Percentiles rank a stretch among this genome's conserved stretches.
These are phyloP conservation scores for Rutstroemia sp. DNA, from an alignment of 2,329 filamentous ascomycete genomes.

Conservation along the genomic window DNA sequence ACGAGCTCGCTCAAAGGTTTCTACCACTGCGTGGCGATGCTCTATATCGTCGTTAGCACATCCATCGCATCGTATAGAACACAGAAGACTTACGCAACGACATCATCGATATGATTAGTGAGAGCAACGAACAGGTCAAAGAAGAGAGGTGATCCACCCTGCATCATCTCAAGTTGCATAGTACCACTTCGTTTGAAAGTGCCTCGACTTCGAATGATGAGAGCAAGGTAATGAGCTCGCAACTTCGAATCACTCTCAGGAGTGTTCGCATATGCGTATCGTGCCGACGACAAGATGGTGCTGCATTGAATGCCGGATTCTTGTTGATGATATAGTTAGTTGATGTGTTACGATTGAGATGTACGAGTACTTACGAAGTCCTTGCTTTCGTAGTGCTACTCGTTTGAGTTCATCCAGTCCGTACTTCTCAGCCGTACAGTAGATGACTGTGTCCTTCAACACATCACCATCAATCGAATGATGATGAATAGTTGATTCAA, in stretches of 20 bases:
- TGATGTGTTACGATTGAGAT: conserved; percentile 43
- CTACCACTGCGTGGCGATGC: conserved; percentile 27
- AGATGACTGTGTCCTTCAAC: conserved; percentile 83
- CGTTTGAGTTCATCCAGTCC: conserved; percentile 78
- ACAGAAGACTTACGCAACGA: conserved; percentile 43
- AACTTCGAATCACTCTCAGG: conserved; percentile 87
- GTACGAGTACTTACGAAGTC: conserved; percentile 55
- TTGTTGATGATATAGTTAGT: conserved; percentile 36
- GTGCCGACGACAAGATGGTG: conserved; percentile 79
- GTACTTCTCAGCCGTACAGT: conserved; percentile 82
- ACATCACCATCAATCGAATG: conserved; percentile 58
- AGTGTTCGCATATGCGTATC: conserved; percentile 83
- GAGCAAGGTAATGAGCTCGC: conserved; percentile 81
- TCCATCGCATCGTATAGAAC: not conserved
- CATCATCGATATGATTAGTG: conserved; percentile 79
- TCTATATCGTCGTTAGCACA: conserved; percentile 12
- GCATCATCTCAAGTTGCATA: conserved; percentile 93
- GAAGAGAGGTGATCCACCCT: conserved; percentile 74
- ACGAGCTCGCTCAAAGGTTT: not conserved
- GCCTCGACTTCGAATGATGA: conserved; percentile 80
- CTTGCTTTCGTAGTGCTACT: conserved; percentile 80
- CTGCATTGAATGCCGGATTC: conserved; percentile 83
- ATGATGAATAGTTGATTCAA: conserved; percentile 63
- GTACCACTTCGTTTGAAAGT: conserved; percentile 92
- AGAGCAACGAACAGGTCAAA: conserved; percentile 92